Conservation (phyloP, 2,329 filamentous ascomycete genomes). For the Exophiala mesophila region DNA sequence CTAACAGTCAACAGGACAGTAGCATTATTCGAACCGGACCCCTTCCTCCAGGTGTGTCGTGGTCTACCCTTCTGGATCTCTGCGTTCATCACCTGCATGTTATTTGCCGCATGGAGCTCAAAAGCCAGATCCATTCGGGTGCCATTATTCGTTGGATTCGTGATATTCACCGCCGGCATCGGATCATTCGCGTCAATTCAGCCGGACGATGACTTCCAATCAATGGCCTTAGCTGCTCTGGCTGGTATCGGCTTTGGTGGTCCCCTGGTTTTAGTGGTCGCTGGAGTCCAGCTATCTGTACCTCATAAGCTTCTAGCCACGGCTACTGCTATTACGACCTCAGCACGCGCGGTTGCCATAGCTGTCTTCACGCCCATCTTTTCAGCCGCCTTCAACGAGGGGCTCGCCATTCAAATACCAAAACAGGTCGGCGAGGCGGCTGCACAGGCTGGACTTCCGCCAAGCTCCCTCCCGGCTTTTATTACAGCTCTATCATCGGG, state of each 20-base stretch:
- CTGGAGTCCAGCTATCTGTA: slow-evolving; percentile 21
- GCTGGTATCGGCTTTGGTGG: slow-evolving; percentile 20
- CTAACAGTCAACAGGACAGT: slow-evolving; percentile 7
- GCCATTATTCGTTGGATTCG: slow-evolving; percentile 17
- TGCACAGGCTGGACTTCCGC: slow-evolving; percentile 14
- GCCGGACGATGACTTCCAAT: slow-evolving; percentile 7
- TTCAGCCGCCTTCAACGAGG: slow-evolving; percentile 13
- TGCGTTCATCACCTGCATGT: slow-evolving; percentile 12
- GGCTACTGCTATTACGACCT: slow-evolving; percentile 22
- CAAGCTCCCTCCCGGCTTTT: slow-evolving; percentile 12
- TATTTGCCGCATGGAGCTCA: slow-evolving; percentile 17
- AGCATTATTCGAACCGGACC: slow-evolving; percentile 18
- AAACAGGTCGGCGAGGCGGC: slow-evolving; percentile 12
- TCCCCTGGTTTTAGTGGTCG: slow-evolving; percentile 21
- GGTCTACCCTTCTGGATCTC: slow-evolving; percentile 19
- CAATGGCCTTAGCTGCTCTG: slow-evolving; percentile 12
- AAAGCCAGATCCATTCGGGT: slow-evolving; percentile 22
- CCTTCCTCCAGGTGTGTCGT: slow-evolving; percentile 13
- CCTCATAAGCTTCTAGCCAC: slow-evolving; percentile 22
- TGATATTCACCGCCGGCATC: slow-evolving; percentile 21
- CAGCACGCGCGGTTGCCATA: slow-evolving; percentile 18
- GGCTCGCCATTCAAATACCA: slow-evolving; percentile 15
- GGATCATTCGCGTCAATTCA: slow-evolving; percentile 17
- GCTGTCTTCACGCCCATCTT: slow-evolving; percentile 23
- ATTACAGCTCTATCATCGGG: slow-evolving; percentile 14